Evolutionary conservation across 805 yeast species (phyloP).

Genomic region (Pichia membranifaciens): DNA sequence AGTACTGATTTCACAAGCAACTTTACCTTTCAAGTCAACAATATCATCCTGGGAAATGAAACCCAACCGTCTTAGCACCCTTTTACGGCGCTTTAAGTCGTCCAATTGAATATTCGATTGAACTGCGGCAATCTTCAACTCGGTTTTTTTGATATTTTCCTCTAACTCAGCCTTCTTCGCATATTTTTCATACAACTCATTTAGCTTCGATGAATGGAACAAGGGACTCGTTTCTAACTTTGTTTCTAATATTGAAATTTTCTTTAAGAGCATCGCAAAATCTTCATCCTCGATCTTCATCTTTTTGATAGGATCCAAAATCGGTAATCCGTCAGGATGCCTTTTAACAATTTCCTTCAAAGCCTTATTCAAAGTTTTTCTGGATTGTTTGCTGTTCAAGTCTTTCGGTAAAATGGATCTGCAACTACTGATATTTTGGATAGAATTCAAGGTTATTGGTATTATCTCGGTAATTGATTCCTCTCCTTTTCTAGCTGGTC

Average conservation of each 20-base stretch:
- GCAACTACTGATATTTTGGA: constrained; percentile 69
- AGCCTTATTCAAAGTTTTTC: constrained; percentile 61
- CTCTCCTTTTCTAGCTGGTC: constrained; percentile 75
- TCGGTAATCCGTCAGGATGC: constrained; percentile 88
- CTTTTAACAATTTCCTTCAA: constrained; percentile 74
- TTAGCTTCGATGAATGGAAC: constrained; percentile 53
- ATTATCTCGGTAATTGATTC: constrained; percentile 67
- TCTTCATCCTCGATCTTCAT: constrained; percentile 79
- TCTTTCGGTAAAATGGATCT: constrained; percentile 77
- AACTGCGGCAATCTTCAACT: constrained; percentile 69
- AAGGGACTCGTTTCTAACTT: constrained; percentile 68
- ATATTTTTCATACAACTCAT: constrained; percentile 60
- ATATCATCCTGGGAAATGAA: constrained; percentile 83
- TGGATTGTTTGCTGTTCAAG: constrained; percentile 52
- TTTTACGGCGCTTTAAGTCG: constrained; percentile 85
- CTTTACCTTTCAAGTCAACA: constrained; percentile 89
- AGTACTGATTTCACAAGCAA: constrained; percentile 88
- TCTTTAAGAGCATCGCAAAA: constrained; percentile 63
- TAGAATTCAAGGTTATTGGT: constrained; percentile 78
- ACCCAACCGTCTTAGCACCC: constrained; percentile 88
- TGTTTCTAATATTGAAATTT: constrained; percentile 76
- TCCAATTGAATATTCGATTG: constrained; percentile 91
- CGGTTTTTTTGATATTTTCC: constrained; percentile 51
- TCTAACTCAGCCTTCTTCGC: constrained; percentile 57
- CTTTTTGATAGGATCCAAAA: constrained; percentile 81